Evolutionary conservation across 495 filamentous ascomycete genomes (phyloP), one percentile per base, ranked within the genome.

Genomic region (Penicillium paxilli): DNA sequence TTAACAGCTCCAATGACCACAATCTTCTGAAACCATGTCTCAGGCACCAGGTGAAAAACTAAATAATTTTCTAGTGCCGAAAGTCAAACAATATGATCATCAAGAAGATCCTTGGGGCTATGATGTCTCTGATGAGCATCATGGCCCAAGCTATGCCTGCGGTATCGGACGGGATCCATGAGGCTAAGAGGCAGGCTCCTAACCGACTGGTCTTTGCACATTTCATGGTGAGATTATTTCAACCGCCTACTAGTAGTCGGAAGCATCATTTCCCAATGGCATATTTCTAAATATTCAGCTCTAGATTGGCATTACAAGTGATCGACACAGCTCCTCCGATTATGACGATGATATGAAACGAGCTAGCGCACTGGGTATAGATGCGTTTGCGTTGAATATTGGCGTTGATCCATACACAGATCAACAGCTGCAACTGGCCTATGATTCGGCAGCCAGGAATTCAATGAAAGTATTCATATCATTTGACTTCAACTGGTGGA

Each of bases 381-480:
- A 85, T 54, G 81, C 82, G 14, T 85, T 85, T 59, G 82, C 80
- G 2, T 70, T 84, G 41, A 85, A 84, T 58, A 82, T 84, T 35
- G 83, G 78, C 5, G 65, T 73, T 0, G 79, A 83, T 32, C 57
- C 66, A 0, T 81, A 77, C 53, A 83, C 77, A 3, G 75, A 83
- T 35, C 59, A 69, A 5, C 80, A 84, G 58, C 73, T 87, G 2
- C 66, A 67, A 24, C 67, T 78, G 28, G 83, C 83, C 7, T 87
- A 84, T 52, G 66, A 79, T 22, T 82, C 81, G 0, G 83, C 83
- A 3, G 76, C 73, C 6, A 75, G 68, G 11, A 84, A 84, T 55
- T 72, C 66, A 30, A 81, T 83, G 76, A 83, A 83, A 40, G 75
- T 82, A 35, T 84, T 86, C 52, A 65, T 86, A 20, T 84, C 81